Evolutionary conservation across 306 rosid genomes (phyloP).

Genomic region (Oxytropis ochrocephala): DNA sequence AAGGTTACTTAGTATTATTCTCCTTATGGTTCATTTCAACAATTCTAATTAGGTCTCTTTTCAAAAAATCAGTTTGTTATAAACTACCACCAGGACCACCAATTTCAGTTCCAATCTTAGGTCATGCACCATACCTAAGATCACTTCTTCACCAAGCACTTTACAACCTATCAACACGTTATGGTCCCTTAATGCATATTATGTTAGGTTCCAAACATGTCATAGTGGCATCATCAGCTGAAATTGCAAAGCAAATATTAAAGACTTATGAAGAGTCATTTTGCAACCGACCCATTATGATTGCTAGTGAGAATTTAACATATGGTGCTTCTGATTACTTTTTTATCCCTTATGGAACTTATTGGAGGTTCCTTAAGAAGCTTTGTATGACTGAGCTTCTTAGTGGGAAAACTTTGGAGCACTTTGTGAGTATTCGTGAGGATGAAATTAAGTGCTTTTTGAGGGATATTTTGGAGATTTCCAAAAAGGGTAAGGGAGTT

Average conservation of each 20-base stretch:
- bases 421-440: slow-evolving; percentile 13
- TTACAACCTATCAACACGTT: slow-evolving; percentile 28
- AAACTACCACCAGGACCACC: slow-evolving; percentile 26
- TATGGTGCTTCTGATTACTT: slow-evolving; percentile 44
- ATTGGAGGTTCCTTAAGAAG: slow-evolving; percentile 37
- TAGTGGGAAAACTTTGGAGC: slow-evolving; percentile 26
- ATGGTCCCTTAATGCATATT: slow-evolving; percentile 40
- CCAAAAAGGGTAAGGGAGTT: neutral
- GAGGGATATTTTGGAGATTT: neutral
- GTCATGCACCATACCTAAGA: slow-evolving; percentile 23
- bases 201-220: slow-evolving; percentile 35
- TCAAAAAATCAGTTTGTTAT: neutral
- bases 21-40: slow-evolving; percentile 22
- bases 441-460: slow-evolving; percentile 13
- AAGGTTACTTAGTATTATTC: slow-evolving; percentile 12
- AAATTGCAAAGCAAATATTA: slow-evolving; percentile 40
- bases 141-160: slow-evolving; percentile 37
- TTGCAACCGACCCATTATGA: slow-evolving; percentile 33
- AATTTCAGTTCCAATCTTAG: slow-evolving; percentile 22
- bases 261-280: slow-evolving; percentile 43
- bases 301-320: slow-evolving; percentile 29
- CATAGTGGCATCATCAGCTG: slow-evolving; percentile 47
- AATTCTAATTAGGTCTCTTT: slow-evolving; percentile 6
- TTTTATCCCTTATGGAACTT: slow-evolving; percentile 43
- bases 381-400: slow-evolving; percentile 56